Conservation (phyloP, 345 rosid genomes). For the Salix arbutifolia region DNA sequence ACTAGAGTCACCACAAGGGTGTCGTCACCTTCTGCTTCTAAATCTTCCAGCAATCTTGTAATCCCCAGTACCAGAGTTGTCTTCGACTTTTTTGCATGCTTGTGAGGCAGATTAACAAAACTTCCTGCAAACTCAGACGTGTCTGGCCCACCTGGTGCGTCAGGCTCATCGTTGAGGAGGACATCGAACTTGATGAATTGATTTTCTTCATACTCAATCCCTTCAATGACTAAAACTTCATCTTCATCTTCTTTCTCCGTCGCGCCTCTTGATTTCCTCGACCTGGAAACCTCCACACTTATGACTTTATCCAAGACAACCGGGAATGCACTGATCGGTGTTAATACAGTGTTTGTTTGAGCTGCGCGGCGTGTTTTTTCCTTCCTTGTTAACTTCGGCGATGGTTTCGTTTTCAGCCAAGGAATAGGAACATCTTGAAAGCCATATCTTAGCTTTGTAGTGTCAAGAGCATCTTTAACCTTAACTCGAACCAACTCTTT, state of each 20-base stretch:
- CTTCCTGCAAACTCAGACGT: slow-evolving; percentile 55
- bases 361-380: slow-evolving; percentile 25
- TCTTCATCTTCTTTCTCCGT: slow-evolving; percentile 56
- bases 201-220: slow-evolving; percentile 36
- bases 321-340: slow-evolving; percentile 28
- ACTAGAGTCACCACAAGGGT: slow-evolving; percentile 43
- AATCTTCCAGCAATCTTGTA: slow-evolving; percentile 48
- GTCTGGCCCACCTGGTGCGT: slow-evolving; percentile 17
- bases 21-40: slow-evolving; percentile 49
- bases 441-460: slow-evolving; percentile 27
- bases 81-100: slow-evolving; percentile 34
- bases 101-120: slow-evolving; percentile 51
- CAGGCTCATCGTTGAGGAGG: slow-evolving; percentile 48
- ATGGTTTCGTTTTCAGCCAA: slow-evolving; percentile 47
- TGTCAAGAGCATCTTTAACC: slow-evolving; percentile 47
- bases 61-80: slow-evolving; percentile 42
- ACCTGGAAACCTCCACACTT: slow-evolving; percentile 35
- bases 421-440: slow-evolving; percentile 52
- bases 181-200: slow-evolving; percentile 42
- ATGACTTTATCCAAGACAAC: slow-evolving; percentile 28
- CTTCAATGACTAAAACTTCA: slow-evolving; percentile 44
- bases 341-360: slow-evolving; percentile 1
- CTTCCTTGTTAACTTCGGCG: slow-evolving; percentile 31
- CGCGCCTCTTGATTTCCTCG: slow-evolving; percentile 43
- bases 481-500: slow-evolving; percentile 47